These are phyloP conservation scores for Mortierella sp. DNA, from an alignment of 371 early-diverging fungal species.

Conservation along the genomic window DNA sequence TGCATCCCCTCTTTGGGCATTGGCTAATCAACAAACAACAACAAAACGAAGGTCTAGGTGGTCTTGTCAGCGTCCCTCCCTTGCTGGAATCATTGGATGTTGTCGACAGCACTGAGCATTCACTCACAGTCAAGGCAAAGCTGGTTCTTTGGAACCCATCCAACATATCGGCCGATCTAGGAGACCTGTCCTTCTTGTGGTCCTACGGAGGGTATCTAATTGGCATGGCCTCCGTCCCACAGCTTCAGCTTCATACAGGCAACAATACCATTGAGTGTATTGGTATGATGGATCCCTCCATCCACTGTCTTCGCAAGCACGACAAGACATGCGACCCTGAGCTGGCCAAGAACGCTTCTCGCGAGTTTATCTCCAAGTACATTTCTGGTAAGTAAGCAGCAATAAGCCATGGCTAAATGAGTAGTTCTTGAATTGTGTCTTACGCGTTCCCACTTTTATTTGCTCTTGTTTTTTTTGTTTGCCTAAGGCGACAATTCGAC, in stretches of 20 bases:
- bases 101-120: slow-evolving; percentile 44
- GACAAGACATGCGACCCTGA: slow-evolving; percentile 39
- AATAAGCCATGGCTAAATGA: neutral
- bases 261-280: slow-evolving; percentile 49
- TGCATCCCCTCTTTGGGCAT: neutral
- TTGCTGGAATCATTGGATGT: slow-evolving; percentile 42
- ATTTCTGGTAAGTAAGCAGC: slow-evolving; percentile 41
- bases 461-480: neutral
- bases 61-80: slow-evolving; percentile 33
- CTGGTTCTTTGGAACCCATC: slow-evolving; percentile 48
- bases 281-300: slow-evolving; percentile 48
- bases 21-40: neutral
- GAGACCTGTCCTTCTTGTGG: slow-evolving; percentile 45
- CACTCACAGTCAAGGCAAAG: slow-evolving; percentile 40
- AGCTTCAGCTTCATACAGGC: slow-evolving; percentile 20
- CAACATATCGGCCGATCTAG: slow-evolving; percentile 42
- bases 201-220: slow-evolving; percentile 31
- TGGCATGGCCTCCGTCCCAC: slow-evolving; percentile 41
- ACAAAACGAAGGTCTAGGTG: slow-evolving; percentile 39
- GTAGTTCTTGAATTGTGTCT: neutral
- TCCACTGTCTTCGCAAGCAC: slow-evolving; percentile 30
- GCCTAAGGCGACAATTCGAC: slow-evolving; percentile 42
- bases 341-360: slow-evolving; percentile 30
- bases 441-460: neutral
- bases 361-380: slow-evolving; percentile 51